These are phyloP conservation scores for Atalantia buxifolia DNA, from an alignment of 345 rosid species.

Conservation along the genomic window DNA sequence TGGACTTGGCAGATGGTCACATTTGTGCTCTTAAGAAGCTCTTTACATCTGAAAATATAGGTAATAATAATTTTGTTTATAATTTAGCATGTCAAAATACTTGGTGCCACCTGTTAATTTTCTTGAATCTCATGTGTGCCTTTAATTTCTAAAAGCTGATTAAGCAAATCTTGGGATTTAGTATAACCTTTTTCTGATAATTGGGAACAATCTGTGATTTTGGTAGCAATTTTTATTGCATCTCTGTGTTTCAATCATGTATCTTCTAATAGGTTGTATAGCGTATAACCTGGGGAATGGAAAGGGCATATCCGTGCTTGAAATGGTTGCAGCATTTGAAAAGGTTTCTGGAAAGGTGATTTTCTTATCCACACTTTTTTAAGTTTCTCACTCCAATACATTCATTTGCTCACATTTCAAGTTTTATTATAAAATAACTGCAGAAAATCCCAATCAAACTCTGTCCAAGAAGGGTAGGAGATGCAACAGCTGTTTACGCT, in stretches of 20 bases:
- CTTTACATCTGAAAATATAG: slow-evolving; percentile 51
- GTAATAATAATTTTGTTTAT: slow-evolving; percentile 26
- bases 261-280: slow-evolving; percentile 58
- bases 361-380: not conserved
- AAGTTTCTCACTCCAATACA: not conserved
- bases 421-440: slow-evolving; percentile 1
- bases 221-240: not conserved
- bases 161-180: not conserved
- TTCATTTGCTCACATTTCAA: not conserved
- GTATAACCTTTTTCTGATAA: not conserved
- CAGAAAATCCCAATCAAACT: slow-evolving; percentile 85
- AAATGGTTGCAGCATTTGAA: slow-evolving; percentile 94
- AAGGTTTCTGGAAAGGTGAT: slow-evolving; percentile 89
- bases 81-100: slow-evolving; percentile 1
- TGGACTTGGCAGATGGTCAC: slow-evolving; percentile 97
- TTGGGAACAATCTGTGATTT: not conserved
- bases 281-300: slow-evolving; percentile 94
- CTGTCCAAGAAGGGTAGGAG: slow-evolving; percentile 88
- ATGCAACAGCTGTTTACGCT: slow-evolving; percentile 88
- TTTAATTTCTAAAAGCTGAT: not conserved
- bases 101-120: not conserved
- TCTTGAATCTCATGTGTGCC: not conserved
- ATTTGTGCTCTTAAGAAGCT: slow-evolving; percentile 79
- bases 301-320: slow-evolving; percentile 77
- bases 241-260: not conserved